Evolutionary conservation across 2,329 filamentous ascomycete genomes (phyloP).

Genomic region (Tolypocladium guangdongense): DNA sequence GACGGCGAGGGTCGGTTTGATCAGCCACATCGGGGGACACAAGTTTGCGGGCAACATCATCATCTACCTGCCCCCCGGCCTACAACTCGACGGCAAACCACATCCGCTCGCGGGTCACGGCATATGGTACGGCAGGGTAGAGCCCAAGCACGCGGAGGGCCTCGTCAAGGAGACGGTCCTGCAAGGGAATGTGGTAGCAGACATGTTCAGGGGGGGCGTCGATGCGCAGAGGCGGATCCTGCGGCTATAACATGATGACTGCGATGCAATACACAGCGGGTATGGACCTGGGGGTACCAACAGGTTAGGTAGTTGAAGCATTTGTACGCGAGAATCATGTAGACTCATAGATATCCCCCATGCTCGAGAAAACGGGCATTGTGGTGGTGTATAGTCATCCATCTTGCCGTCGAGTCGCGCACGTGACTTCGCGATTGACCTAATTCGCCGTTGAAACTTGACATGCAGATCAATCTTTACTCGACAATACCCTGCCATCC

Average conservation of each 20-base stretch:
- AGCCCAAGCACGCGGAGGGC: slow-evolving; percentile 64
- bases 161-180: slow-evolving; percentile 61
- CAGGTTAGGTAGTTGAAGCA: neutral
- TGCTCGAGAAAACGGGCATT: neutral
- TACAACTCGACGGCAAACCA: slow-evolving; percentile 27
- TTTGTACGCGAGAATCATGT: neutral
- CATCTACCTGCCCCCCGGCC: slow-evolving; percentile 57
- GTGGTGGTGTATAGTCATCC: neutral
- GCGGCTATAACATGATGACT: slow-evolving; percentile 21
- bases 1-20: slow-evolving; percentile 53
- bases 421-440: neutral
- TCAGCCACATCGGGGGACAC: slow-evolving; percentile 75
- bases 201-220: slow-evolving; percentile 64
- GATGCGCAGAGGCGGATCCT: slow-evolving; percentile 41
- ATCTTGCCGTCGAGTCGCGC: no score
- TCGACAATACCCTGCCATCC: neutral
- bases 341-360: neutral
- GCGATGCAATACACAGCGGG: neutral
- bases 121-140: slow-evolving; percentile 74
- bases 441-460: neutral
- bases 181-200: slow-evolving; percentile 54
- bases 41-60: slow-evolving; percentile 82
- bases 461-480: no score
- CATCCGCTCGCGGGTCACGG: slow-evolving; percentile 59
- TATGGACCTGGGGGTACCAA: neutral